Evolutionary conservation across 164 flowering plant species (phyloP), one percentile per base, ranked within the genome.

Genomic region (Magnolia sinica): DNA sequence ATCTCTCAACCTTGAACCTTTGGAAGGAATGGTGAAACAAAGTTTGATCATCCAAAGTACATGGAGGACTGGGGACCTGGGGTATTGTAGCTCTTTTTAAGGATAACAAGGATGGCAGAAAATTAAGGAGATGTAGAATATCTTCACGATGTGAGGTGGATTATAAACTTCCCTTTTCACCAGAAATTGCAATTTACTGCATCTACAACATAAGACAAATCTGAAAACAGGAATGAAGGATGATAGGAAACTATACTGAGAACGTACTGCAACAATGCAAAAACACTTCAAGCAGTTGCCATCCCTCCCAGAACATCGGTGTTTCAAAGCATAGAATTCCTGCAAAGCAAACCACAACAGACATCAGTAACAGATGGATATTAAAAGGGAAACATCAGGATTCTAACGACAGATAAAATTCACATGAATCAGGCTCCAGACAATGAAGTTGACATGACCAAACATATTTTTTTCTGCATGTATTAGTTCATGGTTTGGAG

Each of bases 261-360:
- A 11, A 76, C 87, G 72, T 86, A 88, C 91, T 23, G 91, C 85
- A 68, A 90, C 91, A 74, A 90, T 75, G 84, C 93, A 90, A 63
- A 84, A 84, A 76, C 90, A 87, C 78, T 84, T 85, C 78, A 88
- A 77, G 24, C 86, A 87, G 82, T 88, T 90, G 22, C 90, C 89
- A 68, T 84, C 88, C 75, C 83, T 86, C 52, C 87, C 86, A 67
- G 79, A 64, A 79, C 91, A 88, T 63, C 91, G 85, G 37, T 82
- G 80, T 77, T 88, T 90, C 84, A 90, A 78, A 64, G 90, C 87
- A 84, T 86, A 82, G 79, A 88, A 90, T 77, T 88, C 93, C 91
- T 90, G 81, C 50, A 50, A 80, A 20, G 63, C 51, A 71, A 77
- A 74, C 14, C 31, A 3, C 16, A 74, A 19, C 67, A 71, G 2